Evolutionary conservation across 1,284 basidiomycete genomes (phyloP), one percentile per base, ranked within the genome.

Genomic region (Puccinia sorghi): DNA sequence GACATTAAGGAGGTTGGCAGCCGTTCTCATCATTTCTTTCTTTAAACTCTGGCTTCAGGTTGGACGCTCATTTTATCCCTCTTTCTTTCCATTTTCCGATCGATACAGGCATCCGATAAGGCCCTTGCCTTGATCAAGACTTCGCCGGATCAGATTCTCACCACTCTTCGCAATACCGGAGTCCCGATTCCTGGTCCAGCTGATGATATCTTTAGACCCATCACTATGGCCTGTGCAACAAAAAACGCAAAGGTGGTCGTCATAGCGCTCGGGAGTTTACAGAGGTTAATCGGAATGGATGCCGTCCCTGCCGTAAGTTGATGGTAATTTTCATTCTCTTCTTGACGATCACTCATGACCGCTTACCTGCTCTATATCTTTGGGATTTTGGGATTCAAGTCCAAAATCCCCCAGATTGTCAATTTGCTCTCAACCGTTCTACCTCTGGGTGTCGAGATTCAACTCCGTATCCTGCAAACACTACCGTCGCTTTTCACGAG

Each of bases 241-340:
- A 93, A 92, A 86, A 93, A 94, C 81, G 90, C 92, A 3, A 98
- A 98, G 87, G 92, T 97, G 67, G 91, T 97, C 71, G 91, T 92
- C 0, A 93, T 98, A 81, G 93, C 92, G 12, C 89, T 98, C 3
- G 91, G 93, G 39, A 93, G 93, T 0, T 88, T 99, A 48, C 95
- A 98, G 84, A 89, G 97, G 50, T 88, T 98, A 79, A 93, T 98
- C 72, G 88, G 91, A 1, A 88, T 96, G 81, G 90, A 90, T 83
- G 93, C 92, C 15, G 92, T 97, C 0, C 92, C 93, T 0, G 81
- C 84, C 43, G 86, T 86, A 59, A 78, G 85, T 81, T 20, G 3
- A 4, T 11, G 3, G n/a, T 39, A 32, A 9, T 41, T 46, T 46
- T 67, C 15, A 17, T 41, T 50, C 54, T 15, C 27, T 37, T 15